Evolutionary conservation across 768 basidiomycete genomes (phyloP).

Genomic region (Collybia sp.): DNA sequence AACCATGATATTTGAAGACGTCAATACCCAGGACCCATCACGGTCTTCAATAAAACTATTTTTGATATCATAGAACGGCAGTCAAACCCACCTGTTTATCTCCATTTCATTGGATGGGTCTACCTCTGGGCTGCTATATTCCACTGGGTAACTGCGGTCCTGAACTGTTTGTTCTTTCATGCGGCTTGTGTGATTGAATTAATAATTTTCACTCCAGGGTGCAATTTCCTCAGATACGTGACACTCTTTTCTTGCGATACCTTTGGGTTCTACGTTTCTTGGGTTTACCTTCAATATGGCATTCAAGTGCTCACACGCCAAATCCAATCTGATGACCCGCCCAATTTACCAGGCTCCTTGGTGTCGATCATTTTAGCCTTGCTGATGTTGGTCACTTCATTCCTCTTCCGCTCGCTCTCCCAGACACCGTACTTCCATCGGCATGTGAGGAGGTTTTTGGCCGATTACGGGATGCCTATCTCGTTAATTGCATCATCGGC

Average conservation of each 20-base stretch:
- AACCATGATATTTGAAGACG: not conserved
- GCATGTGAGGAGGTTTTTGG: conserved; percentile 68
- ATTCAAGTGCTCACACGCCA: conserved; percentile 80
- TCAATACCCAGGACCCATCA: conserved; percentile 71
- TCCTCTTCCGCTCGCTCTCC: conserved; percentile 68
- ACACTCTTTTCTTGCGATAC: conserved; percentile 90
- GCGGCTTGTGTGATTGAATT: not conserved
- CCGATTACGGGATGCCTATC: conserved; percentile 91
- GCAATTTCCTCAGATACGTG: conserved; percentile 81
- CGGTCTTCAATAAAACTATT: conserved; percentile 89
- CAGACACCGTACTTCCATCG: conserved; percentile 65
- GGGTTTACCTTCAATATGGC: conserved; percentile 88
- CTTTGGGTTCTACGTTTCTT: conserved; percentile 90
- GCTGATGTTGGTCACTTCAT: conserved; percentile 70
- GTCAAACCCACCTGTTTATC: conserved; percentile 63
- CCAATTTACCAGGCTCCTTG: conserved; percentile 42
- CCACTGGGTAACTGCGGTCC: conserved; percentile 75
- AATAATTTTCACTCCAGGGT: conserved; percentile 39
- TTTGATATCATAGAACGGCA: conserved; percentile 64
- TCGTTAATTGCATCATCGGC: conserved; percentile 71
- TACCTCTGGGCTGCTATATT: conserved; percentile 88
- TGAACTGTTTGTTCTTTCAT: conserved; percentile 55
- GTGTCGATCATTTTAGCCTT: conserved; percentile 72
- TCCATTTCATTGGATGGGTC: conserved; percentile 89
- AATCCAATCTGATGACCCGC: conserved; percentile 32